Percentiles rank a stretch among this genome's conserved stretches.
Evolutionary conservation across 176 grass and related monocot species (phyloP).

Genomic region (Juncus effusus): DNA sequence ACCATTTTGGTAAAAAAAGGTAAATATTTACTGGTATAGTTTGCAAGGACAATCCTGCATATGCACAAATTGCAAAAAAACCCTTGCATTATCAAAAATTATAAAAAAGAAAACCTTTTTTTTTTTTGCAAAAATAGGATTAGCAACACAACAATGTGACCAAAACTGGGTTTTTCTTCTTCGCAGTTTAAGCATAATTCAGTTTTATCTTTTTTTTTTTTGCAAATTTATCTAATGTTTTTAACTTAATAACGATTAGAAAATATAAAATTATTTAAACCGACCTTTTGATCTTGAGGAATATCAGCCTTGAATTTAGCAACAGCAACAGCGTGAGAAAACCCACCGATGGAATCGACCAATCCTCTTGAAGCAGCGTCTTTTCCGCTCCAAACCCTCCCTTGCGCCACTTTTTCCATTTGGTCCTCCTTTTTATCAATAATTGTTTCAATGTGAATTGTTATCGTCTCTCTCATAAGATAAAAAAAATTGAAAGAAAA

Average conservation of each 20-base stretch:
- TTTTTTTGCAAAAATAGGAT: too few species aligned
- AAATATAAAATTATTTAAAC: background rate
- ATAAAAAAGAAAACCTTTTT: too few species aligned
- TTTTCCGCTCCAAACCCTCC: conserved; percentile 87
- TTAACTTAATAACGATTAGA: too few species aligned
- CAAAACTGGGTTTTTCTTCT: background rate
- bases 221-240: conserved; percentile 1
- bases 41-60: too few species aligned
- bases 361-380: conserved; percentile 83
- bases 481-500: background rate
- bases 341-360: conserved; percentile 88
- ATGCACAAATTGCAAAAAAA: too few species aligned
- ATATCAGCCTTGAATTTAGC: conserved; percentile 94
- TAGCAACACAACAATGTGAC: too few species aligned
- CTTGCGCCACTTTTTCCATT: conserved; percentile 97
- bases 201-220: background rate
- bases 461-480: background rate
- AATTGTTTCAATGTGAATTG: background rate
- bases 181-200: background rate
- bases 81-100: too few species aligned
- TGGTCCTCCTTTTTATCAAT: conserved; percentile 64
- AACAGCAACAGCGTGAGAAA: conserved; percentile 83
- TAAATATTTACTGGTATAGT: background rate
- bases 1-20: too few species aligned
- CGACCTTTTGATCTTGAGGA: conserved; percentile 70